A percentile compares a stretch with the other conserved stretches of the same genome.
Evolutionary conservation across 2,329 filamentous ascomycete genomes (phyloP).

Genomic region (Pseudopyrenochaeta lycopersici): DNA sequence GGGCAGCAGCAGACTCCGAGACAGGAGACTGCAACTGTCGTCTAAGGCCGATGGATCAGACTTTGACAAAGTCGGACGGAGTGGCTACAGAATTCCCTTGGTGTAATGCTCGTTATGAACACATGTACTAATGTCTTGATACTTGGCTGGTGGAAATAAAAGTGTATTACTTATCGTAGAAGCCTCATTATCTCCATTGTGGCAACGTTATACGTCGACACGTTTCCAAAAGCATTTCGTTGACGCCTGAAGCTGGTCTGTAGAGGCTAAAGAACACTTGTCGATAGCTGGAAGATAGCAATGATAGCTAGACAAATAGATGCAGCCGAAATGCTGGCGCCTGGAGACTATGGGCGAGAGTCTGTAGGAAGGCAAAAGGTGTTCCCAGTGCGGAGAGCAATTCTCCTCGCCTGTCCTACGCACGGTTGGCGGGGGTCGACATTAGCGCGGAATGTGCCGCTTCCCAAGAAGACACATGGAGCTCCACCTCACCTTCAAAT

Average conservation of each 20-base stretch:
- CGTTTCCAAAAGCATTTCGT: background rate
- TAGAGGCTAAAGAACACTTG: background rate
- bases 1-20: conserved; percentile 19
- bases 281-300: background rate
- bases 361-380: conserved; percentile 3
- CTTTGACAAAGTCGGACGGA: background rate
- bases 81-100: background rate
- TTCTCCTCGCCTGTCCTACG: conserved; percentile 17
- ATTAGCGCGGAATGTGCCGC: conserved; percentile 41
- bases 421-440: conserved; percentile 28
- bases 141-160: background rate
- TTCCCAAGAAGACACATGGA: conserved; percentile 49
- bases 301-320: background rate
- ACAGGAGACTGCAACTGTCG: conserved; percentile 14
- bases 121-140: conserved; percentile 29
- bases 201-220: background rate
- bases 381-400: background rate
- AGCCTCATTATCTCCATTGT: background rate
- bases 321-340: conserved; percentile 12
- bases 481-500: conserved; percentile 37
- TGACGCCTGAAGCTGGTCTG: background rate
- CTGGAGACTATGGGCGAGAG: conserved; percentile 3
- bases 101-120: conserved; percentile 12
- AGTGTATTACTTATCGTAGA: background rate
- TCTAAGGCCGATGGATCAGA: conserved; percentile 2